Percentiles rank a stretch among this genome's conserved stretches.
Conservation (phyloP, 2,329 filamentous ascomycete species). For the Epichloe amarillans region DNA sequence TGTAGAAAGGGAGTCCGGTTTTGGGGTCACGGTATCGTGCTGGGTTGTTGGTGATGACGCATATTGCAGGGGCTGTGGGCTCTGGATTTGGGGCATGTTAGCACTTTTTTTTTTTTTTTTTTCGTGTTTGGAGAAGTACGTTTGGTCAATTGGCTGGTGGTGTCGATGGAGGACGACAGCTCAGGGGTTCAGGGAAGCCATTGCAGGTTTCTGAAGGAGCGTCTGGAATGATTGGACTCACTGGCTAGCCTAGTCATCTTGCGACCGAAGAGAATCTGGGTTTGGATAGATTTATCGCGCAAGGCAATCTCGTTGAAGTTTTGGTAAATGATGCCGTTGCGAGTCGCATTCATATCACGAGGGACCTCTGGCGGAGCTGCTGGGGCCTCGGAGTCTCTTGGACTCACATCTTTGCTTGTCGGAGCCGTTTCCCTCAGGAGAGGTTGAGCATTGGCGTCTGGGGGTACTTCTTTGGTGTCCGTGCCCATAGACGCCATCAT, state of each 20-base stretch:
- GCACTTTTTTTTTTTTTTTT: neutral
- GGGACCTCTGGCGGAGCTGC: conserved; percentile 3
- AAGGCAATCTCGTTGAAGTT: conserved; percentile 45
- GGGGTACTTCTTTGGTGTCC: neutral
- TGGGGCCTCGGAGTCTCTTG: conserved; percentile 9
- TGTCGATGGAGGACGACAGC: neutral
- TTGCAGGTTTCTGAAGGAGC: no score
- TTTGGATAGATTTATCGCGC: conserved; percentile 43
- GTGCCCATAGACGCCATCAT: neutral
- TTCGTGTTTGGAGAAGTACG: neutral
- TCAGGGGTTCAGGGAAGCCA: no score
- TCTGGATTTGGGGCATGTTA: conserved; percentile 20
- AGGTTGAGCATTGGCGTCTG: conserved; percentile 6
- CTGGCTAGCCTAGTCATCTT: conserved; percentile 45
- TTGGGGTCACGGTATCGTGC: conserved; percentile 76
- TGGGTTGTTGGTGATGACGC: conserved; percentile 69
- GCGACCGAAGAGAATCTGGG: conserved; percentile 43
- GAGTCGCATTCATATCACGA: conserved; percentile 14
- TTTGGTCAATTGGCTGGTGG: neutral
- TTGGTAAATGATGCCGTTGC: conserved; percentile 45
- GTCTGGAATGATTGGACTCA: conserved; percentile 19
- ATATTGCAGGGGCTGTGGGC: conserved; percentile 42
- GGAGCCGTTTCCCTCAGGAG: conserved; percentile 5
- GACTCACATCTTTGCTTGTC: conserved; percentile 7
- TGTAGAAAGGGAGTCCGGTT: conserved; percentile 72